A percentile compares a stretch with the other conserved stretches of the same genome.
Conservation (phyloP, 192 early-diverging fungal genomes). For the Ambispora gerdemannii region DNA sequence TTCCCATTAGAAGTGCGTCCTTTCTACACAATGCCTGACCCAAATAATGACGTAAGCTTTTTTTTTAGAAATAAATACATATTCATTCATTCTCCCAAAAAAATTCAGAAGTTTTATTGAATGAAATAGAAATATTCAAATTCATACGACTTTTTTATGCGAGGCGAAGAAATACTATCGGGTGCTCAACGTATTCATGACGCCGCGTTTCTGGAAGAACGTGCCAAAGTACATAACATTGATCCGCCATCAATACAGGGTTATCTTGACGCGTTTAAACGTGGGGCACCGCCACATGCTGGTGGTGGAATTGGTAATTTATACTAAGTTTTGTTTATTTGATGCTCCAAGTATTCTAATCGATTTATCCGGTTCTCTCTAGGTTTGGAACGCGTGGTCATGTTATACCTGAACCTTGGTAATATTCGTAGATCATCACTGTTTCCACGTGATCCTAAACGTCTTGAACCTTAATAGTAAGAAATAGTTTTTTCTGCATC, state of each 20-base stretch:
- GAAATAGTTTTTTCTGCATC: no score
- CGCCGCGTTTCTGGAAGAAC: constrained; percentile 70
- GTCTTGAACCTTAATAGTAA: constrained; percentile 84
- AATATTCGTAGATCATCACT: constrained; percentile 90
- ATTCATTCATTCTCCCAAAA: constrained; percentile 19
- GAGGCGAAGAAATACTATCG: constrained; percentile 97
- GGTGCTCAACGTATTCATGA: constrained; percentile 99
- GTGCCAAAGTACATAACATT: constrained; percentile 72
- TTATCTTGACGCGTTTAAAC: constrained; percentile 95
- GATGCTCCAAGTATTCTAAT: no score
- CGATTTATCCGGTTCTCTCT: not conserved
- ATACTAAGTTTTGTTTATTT: no score
- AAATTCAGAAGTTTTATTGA: constrained; percentile 31
- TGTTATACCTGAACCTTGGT: constrained; percentile 91
- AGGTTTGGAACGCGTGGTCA: constrained; percentile 93
- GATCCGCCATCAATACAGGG: constrained; percentile 79
- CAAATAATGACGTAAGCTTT: constrained; percentile 56
- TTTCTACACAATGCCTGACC: constrained; percentile 99
- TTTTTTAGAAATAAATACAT: constrained; percentile 8
- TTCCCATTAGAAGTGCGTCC: constrained; percentile 95
- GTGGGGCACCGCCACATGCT: constrained; percentile 94
- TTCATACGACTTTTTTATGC: constrained; percentile 99
- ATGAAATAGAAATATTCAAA: constrained; percentile 79
- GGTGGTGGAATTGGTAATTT: constrained; percentile 86
- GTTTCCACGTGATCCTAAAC: constrained; percentile 98